These are phyloP conservation scores for Rubia yunnanensis DNA, from an alignment of 257 asterid genomes.

Conservation along the genomic window DNA sequence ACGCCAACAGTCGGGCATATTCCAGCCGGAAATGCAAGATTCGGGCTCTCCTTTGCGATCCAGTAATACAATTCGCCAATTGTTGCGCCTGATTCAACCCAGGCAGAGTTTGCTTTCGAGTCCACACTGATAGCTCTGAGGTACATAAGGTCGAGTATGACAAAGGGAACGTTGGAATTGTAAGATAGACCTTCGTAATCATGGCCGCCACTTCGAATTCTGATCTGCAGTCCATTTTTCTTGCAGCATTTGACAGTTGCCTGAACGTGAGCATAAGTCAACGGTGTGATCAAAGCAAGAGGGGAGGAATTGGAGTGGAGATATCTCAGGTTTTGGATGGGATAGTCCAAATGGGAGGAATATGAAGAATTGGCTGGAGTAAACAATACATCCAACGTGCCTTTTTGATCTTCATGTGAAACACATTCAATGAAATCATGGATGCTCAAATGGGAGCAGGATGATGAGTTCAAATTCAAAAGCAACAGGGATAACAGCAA, in stretches of 20 bases:
- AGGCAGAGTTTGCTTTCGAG: neutral
- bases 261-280: neutral
- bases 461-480: neutral
- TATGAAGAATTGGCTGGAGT: constrained; percentile 21
- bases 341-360: constrained; percentile 23
- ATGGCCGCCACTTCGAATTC: neutral
- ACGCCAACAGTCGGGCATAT: neutral
- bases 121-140: neutral
- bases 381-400: constrained; percentile 10
- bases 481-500: neutral
- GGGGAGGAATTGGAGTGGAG: constrained; percentile 25
- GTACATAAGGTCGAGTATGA: neutral
- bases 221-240: neutral
- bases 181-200: neutral
- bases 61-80: neutral
- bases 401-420: neutral
- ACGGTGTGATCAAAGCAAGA: constrained; percentile 20
- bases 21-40: neutral
- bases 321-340: constrained; percentile 46
- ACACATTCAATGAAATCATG: constrained; percentile 5
- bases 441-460: neutral
- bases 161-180: neutral
- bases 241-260: neutral
- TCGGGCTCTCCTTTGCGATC: neutral
- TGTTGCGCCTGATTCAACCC: neutral